A percentile compares a stretch with the other conserved stretches of the same genome.
These are phyloP conservation scores for Posidonia australis DNA, from an alignment of 106 monocot species.

Conservation along the genomic window DNA sequence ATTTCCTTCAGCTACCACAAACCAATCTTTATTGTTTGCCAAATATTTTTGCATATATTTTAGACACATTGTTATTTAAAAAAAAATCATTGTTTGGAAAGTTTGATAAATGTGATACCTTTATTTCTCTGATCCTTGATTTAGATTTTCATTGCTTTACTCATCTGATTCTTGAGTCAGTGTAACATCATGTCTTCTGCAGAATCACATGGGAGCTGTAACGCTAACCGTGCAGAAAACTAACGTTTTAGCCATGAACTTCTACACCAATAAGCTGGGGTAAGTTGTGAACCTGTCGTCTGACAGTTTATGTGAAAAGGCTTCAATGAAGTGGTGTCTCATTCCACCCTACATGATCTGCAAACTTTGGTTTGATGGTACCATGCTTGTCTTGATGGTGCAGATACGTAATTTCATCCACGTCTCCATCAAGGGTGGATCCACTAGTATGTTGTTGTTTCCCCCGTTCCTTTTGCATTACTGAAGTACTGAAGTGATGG, in stretches of 20 bases:
- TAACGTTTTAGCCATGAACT: constrained; percentile 63
- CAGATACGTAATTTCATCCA: constrained; percentile 74
- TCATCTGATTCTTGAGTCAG: not conserved
- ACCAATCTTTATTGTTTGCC: too few species aligned
- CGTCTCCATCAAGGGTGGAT: constrained; percentile 79
- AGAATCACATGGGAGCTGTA: constrained; percentile 84
- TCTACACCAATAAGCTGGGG: constrained; percentile 68
- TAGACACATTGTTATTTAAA: too few species aligned
- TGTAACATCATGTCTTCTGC: constrained; percentile 8
- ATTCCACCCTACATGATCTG: not conserved
- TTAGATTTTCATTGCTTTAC: not conserved
- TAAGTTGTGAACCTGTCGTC: constrained; percentile 4
- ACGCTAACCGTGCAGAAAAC: constrained; percentile 89
- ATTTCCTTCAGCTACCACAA: too few species aligned
- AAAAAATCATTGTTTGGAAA: too few species aligned
- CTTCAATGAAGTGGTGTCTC: not conserved
- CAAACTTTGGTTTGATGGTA: not conserved
- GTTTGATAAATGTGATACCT: too few species aligned
- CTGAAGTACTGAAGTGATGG: too few species aligned
- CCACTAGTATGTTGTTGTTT: constrained; percentile 44
- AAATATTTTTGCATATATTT: too few species aligned
- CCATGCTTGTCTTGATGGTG: not conserved
- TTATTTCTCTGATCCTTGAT: too few species aligned
- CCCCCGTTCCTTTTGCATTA: not conserved
- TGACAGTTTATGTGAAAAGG: not conserved